phyloP scores from a whole-genome alignment of 495 filamentous ascomycete species.

The Penicillium parvum region DNA sequence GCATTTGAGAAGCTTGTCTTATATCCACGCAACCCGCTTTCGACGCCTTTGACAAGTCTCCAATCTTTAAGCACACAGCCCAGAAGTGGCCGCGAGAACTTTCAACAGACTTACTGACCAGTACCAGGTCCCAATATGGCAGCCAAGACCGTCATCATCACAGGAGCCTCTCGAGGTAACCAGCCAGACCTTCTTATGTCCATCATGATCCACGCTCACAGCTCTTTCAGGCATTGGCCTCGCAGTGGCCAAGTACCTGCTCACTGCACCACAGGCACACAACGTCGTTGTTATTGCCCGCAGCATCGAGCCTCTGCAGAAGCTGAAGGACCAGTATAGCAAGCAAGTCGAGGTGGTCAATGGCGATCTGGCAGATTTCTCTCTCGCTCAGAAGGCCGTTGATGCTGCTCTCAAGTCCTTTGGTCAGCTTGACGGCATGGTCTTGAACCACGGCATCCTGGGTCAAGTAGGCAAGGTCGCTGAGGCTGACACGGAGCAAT shows the following conservation, averaged over 20 bases:
- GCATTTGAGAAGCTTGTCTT: no score
- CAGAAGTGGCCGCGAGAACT: no score
- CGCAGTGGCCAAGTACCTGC: constrained; percentile 68
- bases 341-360: constrained; percentile 65
- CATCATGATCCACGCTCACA: constrained; percentile 1
- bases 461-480: constrained; percentile 70
- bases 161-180: constrained; percentile 58
- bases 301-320: constrained; percentile 58
- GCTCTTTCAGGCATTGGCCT: constrained; percentile 66
- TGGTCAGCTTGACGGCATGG: constrained; percentile 70
- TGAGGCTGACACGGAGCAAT: constrained; percentile 61
- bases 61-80: no score
- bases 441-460: constrained; percentile 84
- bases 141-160: constrained; percentile 57
- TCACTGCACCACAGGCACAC: constrained; percentile 53
- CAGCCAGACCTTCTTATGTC: not conserved
- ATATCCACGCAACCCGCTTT: no score
- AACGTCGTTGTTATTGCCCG: constrained; percentile 76
- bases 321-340: constrained; percentile 60
- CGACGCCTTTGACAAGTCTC: no score
- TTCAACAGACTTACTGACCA: not conserved
- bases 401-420: constrained; percentile 61
- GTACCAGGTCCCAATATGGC: constrained; percentile 24
- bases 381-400: constrained; percentile 57
- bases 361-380: constrained; percentile 68